Evolutionary conservation across 441 rosid genomes (phyloP).

Genomic region (Breynia disticha): DNA sequence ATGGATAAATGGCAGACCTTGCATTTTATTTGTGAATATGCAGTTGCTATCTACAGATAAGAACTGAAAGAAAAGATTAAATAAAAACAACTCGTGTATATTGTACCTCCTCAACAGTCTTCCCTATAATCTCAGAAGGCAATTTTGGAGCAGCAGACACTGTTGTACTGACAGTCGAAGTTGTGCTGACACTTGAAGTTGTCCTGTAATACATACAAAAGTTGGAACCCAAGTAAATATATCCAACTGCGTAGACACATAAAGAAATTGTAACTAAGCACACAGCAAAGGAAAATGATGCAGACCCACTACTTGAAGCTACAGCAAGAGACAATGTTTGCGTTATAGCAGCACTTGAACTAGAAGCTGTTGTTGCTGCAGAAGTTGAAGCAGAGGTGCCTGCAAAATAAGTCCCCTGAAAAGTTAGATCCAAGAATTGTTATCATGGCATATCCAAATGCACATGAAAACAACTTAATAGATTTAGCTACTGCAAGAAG

Average conservation of each 20-base stretch:
- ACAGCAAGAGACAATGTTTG: conserved; percentile 47
- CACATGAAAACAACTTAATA: too few species aligned
- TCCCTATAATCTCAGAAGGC: conserved; percentile 87
- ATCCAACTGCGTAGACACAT: not conserved
- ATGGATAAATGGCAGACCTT: too few species aligned
- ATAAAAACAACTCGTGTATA: not conserved
- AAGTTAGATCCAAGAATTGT: too few species aligned
- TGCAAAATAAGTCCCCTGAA: too few species aligned
- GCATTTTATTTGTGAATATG: not conserved
- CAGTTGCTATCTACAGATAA: conserved; percentile 2
- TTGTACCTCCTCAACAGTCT: conserved; percentile 87
- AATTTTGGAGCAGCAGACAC: conserved; percentile 51
- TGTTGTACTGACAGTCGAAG: conserved; percentile 38
- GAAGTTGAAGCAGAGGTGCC: conserved; percentile 50
- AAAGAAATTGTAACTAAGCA: not conserved
- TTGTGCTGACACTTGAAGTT: conserved; percentile 42
- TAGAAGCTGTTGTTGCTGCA: conserved; percentile 35
- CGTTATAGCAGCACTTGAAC: conserved; percentile 29
- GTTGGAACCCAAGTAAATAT: not conserved
- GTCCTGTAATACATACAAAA: conserved; percentile 24
- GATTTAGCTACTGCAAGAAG: too few species aligned
- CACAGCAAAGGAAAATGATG: conserved; percentile 5
- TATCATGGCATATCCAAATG: too few species aligned
- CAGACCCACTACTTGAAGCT: conserved; percentile 74
- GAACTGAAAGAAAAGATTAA: not conserved